Evolutionary conservation across 2,329 filamentous ascomycete species (phyloP), one percentile per base, ranked within the genome.

Genomic region (Helotiales sp.): DNA sequence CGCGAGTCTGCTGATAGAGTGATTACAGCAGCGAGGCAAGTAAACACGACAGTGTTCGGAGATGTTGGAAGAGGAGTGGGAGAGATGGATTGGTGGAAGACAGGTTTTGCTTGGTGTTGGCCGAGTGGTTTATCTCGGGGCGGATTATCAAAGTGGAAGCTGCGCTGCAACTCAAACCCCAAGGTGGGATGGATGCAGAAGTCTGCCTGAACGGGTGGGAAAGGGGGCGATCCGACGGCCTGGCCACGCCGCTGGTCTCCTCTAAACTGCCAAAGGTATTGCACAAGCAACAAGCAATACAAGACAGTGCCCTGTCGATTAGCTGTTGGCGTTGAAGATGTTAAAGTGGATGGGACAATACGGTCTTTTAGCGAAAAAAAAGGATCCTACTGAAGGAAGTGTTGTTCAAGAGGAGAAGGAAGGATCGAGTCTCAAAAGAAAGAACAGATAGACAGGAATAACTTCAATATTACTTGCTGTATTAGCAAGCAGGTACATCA

Each of bases 111-210:
- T 30, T 55, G 50, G 15, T 52, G 24, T n/a, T 28, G n/a, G 17
- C 17, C 22, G 32, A 7, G 40, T 20, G 37, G 6, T 40, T 11
- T 30, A 34, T 55, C 54, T 57, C 54, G 54, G 54, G 32, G 54
- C 54, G 54, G 54, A 57, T 57, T 40, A 37, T 57, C 54, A 57
- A 57, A 24, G 20, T 40, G 54, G 54, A 57, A 57, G 32, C 54
- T 57, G 54, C 54, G 15, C 22, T 26, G 47, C 20, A 26, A 34
- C 30, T 34, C 30, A 34, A 6, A 34, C 17, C 20, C 6, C n/a
- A 17, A 17, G 17, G 28, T 34, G 26, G 50, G 49, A 52, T 28
- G 49, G 49, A 10, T 22, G 32, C 30, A 37, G 54, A 37, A 13
- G 54, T 32, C 54, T 57, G 54, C 54, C 54, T 57, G 54, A 57